Conservation (phyloP, 2,329 filamentous ascomycete genomes). For the Penicillium sp. region DNA sequence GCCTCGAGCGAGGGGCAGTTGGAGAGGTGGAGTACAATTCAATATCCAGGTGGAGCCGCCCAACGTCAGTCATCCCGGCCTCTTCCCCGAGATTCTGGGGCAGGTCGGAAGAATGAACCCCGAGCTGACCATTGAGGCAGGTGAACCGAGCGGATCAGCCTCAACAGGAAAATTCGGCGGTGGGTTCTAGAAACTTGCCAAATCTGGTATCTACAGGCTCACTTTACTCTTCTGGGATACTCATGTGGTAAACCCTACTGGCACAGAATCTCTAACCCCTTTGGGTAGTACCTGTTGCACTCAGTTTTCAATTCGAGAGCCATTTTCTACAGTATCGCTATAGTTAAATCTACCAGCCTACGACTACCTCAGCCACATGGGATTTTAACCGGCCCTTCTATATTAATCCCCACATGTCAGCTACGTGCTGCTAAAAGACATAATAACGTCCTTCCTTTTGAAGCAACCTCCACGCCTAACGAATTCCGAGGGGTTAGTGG, state of each 20-base stretch:
- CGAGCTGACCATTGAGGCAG: constrained; percentile 7
- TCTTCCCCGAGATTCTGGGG: constrained; percentile 5
- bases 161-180: constrained; percentile 4
- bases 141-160: constrained; percentile 9
- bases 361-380: too few species aligned
- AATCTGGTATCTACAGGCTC: neutral
- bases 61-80: constrained; percentile 8
- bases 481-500: neutral
- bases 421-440: neutral
- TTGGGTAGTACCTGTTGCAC: too few species aligned
- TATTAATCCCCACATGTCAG: too few species aligned
- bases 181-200: neutral
- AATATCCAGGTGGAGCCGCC: constrained; percentile 3
- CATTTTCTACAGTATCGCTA: too few species aligned
- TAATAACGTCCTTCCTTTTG: neutral
- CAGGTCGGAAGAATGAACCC: constrained; percentile 9
- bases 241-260: too few species aligned
- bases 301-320: too few species aligned
- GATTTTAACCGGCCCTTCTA: too few species aligned
- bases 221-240: neutral
- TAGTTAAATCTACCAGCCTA: too few species aligned
- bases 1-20: constrained; percentile 2
- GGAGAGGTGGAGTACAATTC: constrained; percentile 3
- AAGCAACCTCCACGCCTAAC: neutral
- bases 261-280: neutral